Percentiles rank a stretch among this genome's conserved stretches.
phyloP scores from a whole-genome alignment of 345 rosid genomes.

The Lepidium aucheri region DNA sequence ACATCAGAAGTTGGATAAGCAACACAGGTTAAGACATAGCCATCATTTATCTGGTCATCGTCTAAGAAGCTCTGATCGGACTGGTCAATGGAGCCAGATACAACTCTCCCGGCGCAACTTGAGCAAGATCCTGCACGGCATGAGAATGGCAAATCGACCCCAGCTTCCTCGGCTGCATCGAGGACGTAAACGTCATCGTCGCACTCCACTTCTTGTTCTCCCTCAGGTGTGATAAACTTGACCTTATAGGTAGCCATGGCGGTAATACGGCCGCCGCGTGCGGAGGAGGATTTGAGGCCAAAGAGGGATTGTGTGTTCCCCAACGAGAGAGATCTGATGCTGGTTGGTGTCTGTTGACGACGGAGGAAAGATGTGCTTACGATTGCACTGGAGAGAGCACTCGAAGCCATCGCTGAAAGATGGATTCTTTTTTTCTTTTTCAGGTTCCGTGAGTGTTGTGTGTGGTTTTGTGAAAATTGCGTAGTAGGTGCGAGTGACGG shows the following conservation, averaged over 20 bases:
- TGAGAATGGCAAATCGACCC: slow-evolving; percentile 79
- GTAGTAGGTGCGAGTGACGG: slow-evolving; percentile 7
- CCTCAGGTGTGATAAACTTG: slow-evolving; percentile 62
- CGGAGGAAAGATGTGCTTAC: slow-evolving; percentile 51
- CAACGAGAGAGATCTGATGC: slow-evolving; percentile 39
- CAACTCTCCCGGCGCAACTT: slow-evolving; percentile 61
- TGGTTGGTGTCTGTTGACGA: slow-evolving; percentile 31
- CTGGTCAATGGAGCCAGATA: slow-evolving; percentile 52
- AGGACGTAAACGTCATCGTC: slow-evolving; percentile 52
- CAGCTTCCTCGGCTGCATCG: slow-evolving; percentile 59
- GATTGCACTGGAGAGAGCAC: slow-evolving; percentile 50
- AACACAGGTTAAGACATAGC: slow-evolving; percentile 75
- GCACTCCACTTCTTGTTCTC: slow-evolving; percentile 37
- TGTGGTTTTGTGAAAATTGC: not conserved
- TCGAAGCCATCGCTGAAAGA: slow-evolving; percentile 31
- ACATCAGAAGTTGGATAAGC: slow-evolving; percentile 50
- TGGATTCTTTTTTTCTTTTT: not conserved
- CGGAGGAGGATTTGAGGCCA: slow-evolving; percentile 36
- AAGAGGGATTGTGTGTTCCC: slow-evolving; percentile 42
- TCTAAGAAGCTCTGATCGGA: slow-evolving; percentile 76
- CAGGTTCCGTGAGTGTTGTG: not conserved
- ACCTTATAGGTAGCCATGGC: slow-evolving; percentile 72
- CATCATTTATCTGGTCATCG: slow-evolving; percentile 43
- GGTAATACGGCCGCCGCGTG: slow-evolving; percentile 39
- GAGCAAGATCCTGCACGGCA: slow-evolving; percentile 97